These are phyloP conservation scores for Kappamyces sp. DNA, from an alignment of 192 early-diverging fungal species.

Conservation along the genomic window DNA sequence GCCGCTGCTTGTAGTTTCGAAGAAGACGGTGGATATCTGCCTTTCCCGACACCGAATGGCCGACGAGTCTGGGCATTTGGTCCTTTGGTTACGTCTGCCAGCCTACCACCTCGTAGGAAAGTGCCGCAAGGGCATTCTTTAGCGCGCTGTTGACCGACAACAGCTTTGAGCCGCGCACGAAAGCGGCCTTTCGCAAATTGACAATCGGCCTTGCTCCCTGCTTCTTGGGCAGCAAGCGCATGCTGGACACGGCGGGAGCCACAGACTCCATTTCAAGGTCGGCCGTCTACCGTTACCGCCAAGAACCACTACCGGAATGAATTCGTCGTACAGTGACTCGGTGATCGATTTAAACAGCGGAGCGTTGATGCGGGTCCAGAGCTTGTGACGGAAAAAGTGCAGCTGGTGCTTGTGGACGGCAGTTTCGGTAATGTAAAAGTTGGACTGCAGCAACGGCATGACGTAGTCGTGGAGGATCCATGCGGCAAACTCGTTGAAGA, in stretches of 20 bases:
- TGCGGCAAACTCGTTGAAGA: neutral
- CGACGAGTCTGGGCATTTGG: too few species aligned
- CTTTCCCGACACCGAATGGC: neutral
- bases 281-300: neutral
- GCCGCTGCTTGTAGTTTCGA: conserved; percentile 1
- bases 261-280: conserved; percentile 7
- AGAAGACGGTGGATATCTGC: neutral
- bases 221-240: conserved; percentile 79
- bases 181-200: conserved; percentile 46
- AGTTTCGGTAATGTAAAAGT: conserved; percentile 79
- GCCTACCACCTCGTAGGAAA: too few species aligned
- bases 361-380: conserved; percentile 56
- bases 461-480: conserved; percentile 2
- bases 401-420: conserved; percentile 54
- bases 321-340: conserved; percentile 17
- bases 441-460: conserved; percentile 30
- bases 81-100: too few species aligned
- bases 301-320: neutral
- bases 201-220: conserved; percentile 70
- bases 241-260: conserved; percentile 47
- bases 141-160: too few species aligned
- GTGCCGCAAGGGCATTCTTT: too few species aligned
- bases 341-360: conserved; percentile 39
- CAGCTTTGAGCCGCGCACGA: too few species aligned
- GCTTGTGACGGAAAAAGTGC: conserved; percentile 72